phyloP scores from a whole-genome alignment of 2,329 filamentous ascomycete genomes.

The Fusarium tanahbumbuense region DNA sequence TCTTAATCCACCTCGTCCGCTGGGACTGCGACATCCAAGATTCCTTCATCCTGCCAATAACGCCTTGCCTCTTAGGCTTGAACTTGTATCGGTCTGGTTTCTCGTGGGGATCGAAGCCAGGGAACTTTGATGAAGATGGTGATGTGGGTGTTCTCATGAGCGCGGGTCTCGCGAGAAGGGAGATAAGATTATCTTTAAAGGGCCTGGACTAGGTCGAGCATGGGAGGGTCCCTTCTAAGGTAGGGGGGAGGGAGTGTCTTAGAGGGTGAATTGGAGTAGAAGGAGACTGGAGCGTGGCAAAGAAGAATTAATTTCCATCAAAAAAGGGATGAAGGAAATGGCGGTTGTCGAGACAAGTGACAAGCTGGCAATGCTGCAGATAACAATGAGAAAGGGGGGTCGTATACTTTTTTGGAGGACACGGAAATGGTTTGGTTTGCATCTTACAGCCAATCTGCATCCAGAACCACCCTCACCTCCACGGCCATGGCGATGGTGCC shows the following conservation, averaged over 20 bases:
- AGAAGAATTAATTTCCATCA: constrained; percentile 25
- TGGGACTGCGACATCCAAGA: constrained; percentile 72
- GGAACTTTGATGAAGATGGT: constrained; percentile 67
- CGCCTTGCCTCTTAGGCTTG: constrained; percentile 59
- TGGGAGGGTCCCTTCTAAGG: constrained; percentile 24
- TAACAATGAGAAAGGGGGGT: constrained; percentile 33
- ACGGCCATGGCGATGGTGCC: constrained; percentile 26
- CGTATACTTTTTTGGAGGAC: constrained; percentile 26
- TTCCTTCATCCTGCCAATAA: constrained; percentile 67
- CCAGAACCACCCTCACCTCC: constrained; percentile 16
- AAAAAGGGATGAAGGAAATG: constrained; percentile 20
- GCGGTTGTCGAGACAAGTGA: constrained; percentile 4
- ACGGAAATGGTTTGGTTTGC: constrained; percentile 33
- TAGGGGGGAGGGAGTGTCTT: constrained; percentile 18
- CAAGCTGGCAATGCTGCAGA: constrained; percentile 22
- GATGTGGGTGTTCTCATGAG: constrained; percentile 74
- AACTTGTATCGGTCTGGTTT: constrained; percentile 70
- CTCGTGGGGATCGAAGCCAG: constrained; percentile 71
- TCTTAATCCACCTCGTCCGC: constrained; percentile 74
- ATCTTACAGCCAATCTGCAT: constrained; percentile 39
- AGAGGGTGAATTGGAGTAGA: constrained; percentile 12
- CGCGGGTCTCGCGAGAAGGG: constrained; percentile 40
- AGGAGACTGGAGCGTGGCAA: constrained; percentile 29
- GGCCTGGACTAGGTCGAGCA: constrained; percentile 45
- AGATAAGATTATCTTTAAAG: constrained; percentile 39